These are phyloP conservation scores for Sechiopsis laciniata DNA, from an alignment of 306 rosid genomes.

Conservation along the genomic window DNA sequence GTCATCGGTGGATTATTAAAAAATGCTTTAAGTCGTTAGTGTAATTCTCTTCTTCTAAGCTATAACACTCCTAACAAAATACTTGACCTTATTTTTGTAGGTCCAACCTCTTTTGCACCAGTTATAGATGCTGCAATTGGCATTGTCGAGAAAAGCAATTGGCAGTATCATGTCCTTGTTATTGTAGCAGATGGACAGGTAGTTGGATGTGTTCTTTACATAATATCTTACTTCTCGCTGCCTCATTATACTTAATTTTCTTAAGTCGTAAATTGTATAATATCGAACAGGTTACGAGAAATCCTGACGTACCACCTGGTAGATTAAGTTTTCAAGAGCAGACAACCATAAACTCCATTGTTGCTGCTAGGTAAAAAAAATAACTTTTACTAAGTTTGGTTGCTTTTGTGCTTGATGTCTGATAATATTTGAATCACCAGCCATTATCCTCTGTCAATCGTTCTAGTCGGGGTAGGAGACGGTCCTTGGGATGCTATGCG, in stretches of 20 bases:
- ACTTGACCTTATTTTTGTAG: constrained; percentile 33
- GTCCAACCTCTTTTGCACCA: constrained; percentile 93
- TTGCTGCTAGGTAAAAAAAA: constrained; percentile 73
- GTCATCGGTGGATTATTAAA: not conserved
- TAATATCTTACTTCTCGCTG: constrained; percentile 15
- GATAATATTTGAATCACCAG: constrained; percentile 37
- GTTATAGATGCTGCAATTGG: constrained; percentile 78
- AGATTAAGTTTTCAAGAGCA: constrained; percentile 71
- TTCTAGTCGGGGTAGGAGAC: constrained; percentile 95
- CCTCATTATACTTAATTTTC: not conserved
- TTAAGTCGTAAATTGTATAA: constrained; percentile 15
- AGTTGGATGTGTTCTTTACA: constrained; percentile 22
- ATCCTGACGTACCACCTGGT: constrained; percentile 58
- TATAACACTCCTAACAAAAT: not conserved
- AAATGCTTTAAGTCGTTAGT: not conserved
- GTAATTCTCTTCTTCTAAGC: constrained; percentile 10
- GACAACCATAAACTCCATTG: constrained; percentile 62
- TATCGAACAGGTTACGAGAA: constrained; percentile 55
- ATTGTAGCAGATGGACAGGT: constrained; percentile 99
- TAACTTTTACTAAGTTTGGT: constrained; percentile 18
- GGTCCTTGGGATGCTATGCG: constrained; percentile 97
- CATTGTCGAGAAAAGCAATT: constrained; percentile 66
- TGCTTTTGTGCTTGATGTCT: constrained; percentile 22
- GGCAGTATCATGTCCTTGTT: constrained; percentile 95
- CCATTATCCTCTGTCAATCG: constrained; percentile 74